These are phyloP conservation scores for Leccinum longicurvipes DNA, from an alignment of 768 basidiomycete genomes.

Conservation along the genomic window DNA sequence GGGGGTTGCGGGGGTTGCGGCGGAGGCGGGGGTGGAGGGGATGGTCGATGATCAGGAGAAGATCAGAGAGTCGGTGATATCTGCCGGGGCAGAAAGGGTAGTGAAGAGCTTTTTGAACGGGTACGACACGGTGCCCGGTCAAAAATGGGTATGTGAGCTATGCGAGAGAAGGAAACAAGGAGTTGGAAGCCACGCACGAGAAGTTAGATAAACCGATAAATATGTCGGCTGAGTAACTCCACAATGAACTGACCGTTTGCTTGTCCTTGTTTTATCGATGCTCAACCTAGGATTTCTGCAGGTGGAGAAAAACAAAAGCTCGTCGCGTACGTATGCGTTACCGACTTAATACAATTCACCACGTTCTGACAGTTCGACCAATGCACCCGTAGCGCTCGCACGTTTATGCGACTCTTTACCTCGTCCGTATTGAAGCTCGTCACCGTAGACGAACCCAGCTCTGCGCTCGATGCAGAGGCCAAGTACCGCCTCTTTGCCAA, in stretches of 20 bases:
- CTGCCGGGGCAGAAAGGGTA: constrained; percentile 40
- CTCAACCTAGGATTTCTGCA: background rate
- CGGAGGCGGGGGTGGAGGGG: too few relatives aligned
- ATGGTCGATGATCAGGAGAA: constrained; percentile 8
- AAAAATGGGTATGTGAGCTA: constrained; percentile 29
- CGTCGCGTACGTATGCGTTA: constrained; percentile 18
- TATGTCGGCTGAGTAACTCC: constrained; percentile 22
- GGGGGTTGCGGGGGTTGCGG: constrained; percentile 1
- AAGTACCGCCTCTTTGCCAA: constrained; percentile 33
- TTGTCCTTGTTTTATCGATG: too few relatives aligned
- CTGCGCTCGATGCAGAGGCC: constrained; percentile 36
- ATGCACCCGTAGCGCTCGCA: constrained; percentile 28
- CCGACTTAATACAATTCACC: too few relatives aligned
- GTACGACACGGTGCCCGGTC: constrained; percentile 36
- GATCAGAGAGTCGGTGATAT: constrained; percentile 20
- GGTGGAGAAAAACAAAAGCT: constrained; percentile 34
- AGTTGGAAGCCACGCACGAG: constrained; percentile 12
- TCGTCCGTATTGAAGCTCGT: constrained; percentile 27
- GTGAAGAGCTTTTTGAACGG: constrained; percentile 37
- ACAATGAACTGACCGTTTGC: background rate
- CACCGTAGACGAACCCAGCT: constrained; percentile 37
- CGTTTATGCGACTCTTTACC: constrained; percentile 39
- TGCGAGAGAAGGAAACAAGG: constrained; percentile 9
- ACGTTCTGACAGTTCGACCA: background rate
- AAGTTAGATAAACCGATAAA: constrained; percentile 17